Evolutionary conservation across 2,329 filamentous ascomycete genomes (phyloP), one percentile per base, ranked within the genome.

Genomic region (Fusarium graminum): DNA sequence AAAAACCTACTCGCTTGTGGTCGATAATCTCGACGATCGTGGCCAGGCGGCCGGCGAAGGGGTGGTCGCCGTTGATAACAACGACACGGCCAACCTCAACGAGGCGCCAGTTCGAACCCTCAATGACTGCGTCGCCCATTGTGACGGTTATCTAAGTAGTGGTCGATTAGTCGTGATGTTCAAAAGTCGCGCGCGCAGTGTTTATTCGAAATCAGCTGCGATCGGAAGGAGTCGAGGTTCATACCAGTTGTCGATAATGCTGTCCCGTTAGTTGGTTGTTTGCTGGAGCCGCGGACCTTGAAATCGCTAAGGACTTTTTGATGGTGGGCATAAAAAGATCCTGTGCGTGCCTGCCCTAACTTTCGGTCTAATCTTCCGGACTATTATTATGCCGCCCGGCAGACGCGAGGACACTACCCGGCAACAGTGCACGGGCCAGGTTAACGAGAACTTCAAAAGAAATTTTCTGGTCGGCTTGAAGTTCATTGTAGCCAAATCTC

Each of bases 21-120:
- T 99, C 95, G 86, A 99, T 95, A 84, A 99, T 98, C 90, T 99
- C 94, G 84, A 97, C 93, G 79, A 99, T 94, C 78, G 90, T 86
- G 78, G 94, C 96, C 77, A 98, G 89, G 81, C 92, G 92, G 85
- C 94, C 94, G 75, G 86, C 85, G 86, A 85, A 92, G 76, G 90
- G 89, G 79, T 93, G 91, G 80, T 88, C 85, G 78, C 82, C 83
- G 83, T 92, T 91, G 86, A 98, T 90, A 82, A 97, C 89, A 81
- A 97, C 91, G 80, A 99, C 90, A 81, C 95, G 93, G 90, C 95
- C 95, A 83, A 97, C 92, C 90, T 99, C 94, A 82, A 99, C 94
- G 84, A 93, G 88, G 87, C 94, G 94, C 93, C 93, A 96, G 82
- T 89, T 87, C 80, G 91, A 91, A 82, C 89, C 85, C 85, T 90